A percentile compares a stretch with the other conserved stretches of the same genome.
These are phyloP conservation scores for Jasminum sambac DNA, from an alignment of 257 asterid genomes.

Conservation along the genomic window DNA sequence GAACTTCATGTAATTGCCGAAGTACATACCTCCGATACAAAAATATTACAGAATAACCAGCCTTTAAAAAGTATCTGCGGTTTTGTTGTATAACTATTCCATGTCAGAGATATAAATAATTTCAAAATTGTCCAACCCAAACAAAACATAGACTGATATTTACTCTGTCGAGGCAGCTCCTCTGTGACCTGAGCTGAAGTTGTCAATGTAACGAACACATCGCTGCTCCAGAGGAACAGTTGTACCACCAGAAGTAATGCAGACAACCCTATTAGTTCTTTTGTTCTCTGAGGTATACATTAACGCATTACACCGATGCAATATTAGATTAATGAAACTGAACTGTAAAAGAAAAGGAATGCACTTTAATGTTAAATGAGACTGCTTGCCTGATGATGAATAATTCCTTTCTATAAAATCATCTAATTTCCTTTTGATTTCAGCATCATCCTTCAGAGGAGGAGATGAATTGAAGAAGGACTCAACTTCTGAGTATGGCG, in stretches of 20 bases:
- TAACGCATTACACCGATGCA: slow-evolving; percentile 8
- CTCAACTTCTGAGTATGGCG: slow-evolving; percentile 44
- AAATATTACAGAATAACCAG: slow-evolving; percentile 87
- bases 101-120: slow-evolving; percentile 15
- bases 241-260: slow-evolving; percentile 97
- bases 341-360: neutral
- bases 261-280: slow-evolving; percentile 57
- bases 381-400: slow-evolving; percentile 47
- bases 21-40: slow-evolving; percentile 73
- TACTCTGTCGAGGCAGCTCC: slow-evolving; percentile 99
- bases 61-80: slow-evolving; percentile 80
- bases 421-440: slow-evolving; percentile 46
- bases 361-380: slow-evolving; percentile 5
- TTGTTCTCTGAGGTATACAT: slow-evolving; percentile 39
- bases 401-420: slow-evolving; percentile 44
- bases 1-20: neutral
- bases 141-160: slow-evolving; percentile 19
- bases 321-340: slow-evolving; percentile 2
- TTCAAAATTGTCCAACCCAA: slow-evolving; percentile 4
- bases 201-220: slow-evolving; percentile 94
- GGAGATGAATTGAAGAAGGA: slow-evolving; percentile 89
- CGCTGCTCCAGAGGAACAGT: slow-evolving; percentile 91
- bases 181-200: slow-evolving; percentile 94
- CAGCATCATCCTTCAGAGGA: slow-evolving; percentile 61
- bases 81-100: slow-evolving; percentile 23